Conservation (phyloP, 2,329 filamentous ascomycete genomes). For the Metarhizium anisopliae region DNA sequence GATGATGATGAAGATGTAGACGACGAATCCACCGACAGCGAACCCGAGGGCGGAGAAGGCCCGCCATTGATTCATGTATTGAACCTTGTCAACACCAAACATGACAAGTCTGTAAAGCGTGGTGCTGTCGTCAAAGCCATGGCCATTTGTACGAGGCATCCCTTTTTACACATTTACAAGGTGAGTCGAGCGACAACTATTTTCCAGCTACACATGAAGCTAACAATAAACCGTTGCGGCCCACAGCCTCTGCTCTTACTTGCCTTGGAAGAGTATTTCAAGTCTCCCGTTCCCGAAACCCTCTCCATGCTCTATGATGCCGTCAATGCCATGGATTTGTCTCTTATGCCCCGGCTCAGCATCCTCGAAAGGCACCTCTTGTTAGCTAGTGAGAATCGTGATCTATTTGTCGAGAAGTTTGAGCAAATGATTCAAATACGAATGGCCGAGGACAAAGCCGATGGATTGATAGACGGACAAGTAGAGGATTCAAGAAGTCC, state of each 20-base stretch:
- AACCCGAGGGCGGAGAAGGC: conserved; percentile 66
- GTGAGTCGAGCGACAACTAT: conserved; percentile 32
- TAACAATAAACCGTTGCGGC: conserved; percentile 7
- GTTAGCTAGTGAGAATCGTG: conserved; percentile 85
- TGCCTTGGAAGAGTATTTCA: conserved; percentile 95
- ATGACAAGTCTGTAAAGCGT: conserved; percentile 86
- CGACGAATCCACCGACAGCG: conserved; percentile 47
- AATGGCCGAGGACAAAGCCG: conserved; percentile 54
- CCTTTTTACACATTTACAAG: conserved; percentile 98
- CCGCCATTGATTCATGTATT: conserved; percentile 93
- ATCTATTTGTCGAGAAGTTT: conserved; percentile 96
- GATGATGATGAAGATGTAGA: conserved; percentile 42
- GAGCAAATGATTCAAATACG: conserved; percentile 86
- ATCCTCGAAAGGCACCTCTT: conserved; percentile 77
- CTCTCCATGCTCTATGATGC: conserved; percentile 82
- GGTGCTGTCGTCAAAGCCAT: conserved; percentile 95
- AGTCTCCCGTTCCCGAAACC: conserved; percentile 79
- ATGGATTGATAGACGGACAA: conserved; percentile 26
- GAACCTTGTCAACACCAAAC: conserved; percentile 96
- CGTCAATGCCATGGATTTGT: conserved; percentile 94
- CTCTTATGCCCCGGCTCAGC: conserved; percentile 79
- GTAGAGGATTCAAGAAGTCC: conserved; percentile 39
- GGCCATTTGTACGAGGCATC: conserved; percentile 96
- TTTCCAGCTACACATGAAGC: conserved; percentile 1
- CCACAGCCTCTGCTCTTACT: conserved; percentile 73